Evolutionary conservation across 495 filamentous ascomycete species (phyloP).

Genomic region (Penicillium cosmopolitanum): DNA sequence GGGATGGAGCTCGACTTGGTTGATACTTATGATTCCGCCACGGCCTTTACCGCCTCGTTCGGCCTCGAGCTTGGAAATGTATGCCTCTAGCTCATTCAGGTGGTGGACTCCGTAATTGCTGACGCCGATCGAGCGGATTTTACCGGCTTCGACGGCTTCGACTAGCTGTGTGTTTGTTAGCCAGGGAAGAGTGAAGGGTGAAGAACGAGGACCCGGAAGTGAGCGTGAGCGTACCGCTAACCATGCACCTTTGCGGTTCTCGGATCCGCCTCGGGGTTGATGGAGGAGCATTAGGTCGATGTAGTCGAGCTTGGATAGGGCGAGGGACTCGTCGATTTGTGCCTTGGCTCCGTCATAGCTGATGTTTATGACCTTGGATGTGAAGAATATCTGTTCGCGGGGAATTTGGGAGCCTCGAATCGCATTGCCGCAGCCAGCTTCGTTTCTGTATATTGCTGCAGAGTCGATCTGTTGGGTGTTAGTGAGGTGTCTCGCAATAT

Average conservation of each 20-base stretch:
- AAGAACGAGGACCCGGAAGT: background rate
- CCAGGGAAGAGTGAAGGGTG: background rate
- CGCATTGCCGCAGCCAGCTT: conserved; percentile 59
- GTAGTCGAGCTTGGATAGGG: conserved; percentile 58
- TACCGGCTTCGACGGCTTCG: conserved; percentile 63
- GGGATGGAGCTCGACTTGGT: conserved; percentile 73
- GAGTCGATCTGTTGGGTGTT: conserved; percentile 52
- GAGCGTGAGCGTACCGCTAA: conserved; percentile 39
- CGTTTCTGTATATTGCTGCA: conserved; percentile 68
- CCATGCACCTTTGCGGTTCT: conserved; percentile 64
- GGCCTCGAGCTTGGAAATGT: conserved; percentile 23
- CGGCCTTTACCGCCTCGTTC: conserved; percentile 41
- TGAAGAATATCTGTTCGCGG: conserved; percentile 67
- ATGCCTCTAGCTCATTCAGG: conserved; percentile 59
- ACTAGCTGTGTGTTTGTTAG: conserved; percentile 43
- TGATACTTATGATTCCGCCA: conserved; percentile 58
- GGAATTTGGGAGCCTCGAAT: conserved; percentile 51
- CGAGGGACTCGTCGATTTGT: conserved; percentile 59
- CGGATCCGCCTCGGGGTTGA: conserved; percentile 64
- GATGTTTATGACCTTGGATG: conserved; percentile 64
- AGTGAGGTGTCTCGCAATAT: background rate
- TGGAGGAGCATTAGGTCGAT: conserved; percentile 71
- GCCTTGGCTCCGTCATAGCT: conserved; percentile 59
- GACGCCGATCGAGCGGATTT: conserved; percentile 64
- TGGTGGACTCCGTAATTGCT: conserved; percentile 72